These are phyloP conservation scores for Aureobasidium mangrovei DNA, from an alignment of 2,329 filamentous ascomycete species.

Conservation along the genomic window DNA sequence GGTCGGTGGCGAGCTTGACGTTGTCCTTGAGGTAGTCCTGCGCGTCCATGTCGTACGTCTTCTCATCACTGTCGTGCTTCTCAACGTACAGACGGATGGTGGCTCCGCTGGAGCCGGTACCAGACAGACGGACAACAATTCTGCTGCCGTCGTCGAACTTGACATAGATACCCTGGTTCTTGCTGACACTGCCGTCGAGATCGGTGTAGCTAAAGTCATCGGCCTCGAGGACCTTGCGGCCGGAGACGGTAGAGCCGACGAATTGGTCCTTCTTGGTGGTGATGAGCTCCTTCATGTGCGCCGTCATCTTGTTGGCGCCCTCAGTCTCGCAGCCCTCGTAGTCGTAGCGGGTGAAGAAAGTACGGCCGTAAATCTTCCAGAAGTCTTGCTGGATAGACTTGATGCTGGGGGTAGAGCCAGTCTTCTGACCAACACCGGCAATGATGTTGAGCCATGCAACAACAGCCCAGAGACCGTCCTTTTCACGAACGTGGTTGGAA, in stretches of 20 bases:
- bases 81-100: constrained; percentile 97
- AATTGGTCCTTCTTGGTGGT: constrained; percentile 61
- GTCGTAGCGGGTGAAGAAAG: constrained; percentile 98
- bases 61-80: constrained; percentile 78
- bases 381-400: constrained; percentile 94
- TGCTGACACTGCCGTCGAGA: constrained; percentile 90
- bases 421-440: constrained; percentile 78
- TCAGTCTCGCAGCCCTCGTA: constrained; percentile 92
- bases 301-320: constrained; percentile 82
- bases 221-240: constrained; percentile 77
- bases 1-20: constrained; percentile 71
- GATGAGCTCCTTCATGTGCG: constrained; percentile 69
- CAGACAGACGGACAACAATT: constrained; percentile 88
- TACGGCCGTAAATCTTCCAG: constrained; percentile 92
- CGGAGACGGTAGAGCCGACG: constrained; percentile 70
- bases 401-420: constrained; percentile 78
- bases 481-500: constrained; percentile 97
- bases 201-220: constrained; percentile 98
- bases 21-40: constrained; percentile 92
- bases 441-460: constrained; percentile 99
- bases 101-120: constrained; percentile 88
- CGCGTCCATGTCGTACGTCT: constrained; percentile 69
- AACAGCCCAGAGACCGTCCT: constrained; percentile 96
- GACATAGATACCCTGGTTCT: constrained; percentile 92
- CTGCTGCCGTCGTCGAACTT: constrained; percentile 91